These are phyloP conservation scores for Eruca vesicaria DNA, from an alignment of 441 rosid species.

Conservation along the genomic window DNA sequence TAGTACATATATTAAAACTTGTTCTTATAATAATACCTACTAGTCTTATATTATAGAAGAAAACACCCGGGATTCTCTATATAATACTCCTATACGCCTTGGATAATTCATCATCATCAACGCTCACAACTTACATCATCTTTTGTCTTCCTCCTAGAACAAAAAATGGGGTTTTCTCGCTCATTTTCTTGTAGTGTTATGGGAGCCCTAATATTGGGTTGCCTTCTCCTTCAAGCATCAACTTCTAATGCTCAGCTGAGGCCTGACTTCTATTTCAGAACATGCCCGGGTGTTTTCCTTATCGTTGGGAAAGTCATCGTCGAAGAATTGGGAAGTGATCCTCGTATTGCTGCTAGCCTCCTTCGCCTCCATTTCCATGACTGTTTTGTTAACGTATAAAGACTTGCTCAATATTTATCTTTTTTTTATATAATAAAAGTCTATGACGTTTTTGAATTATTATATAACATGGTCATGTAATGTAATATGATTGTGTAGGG, in stretches of 20 bases:
- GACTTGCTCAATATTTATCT: background rate
- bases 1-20: background rate
- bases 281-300: constrained; percentile 42
- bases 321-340: constrained; percentile 38
- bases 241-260: constrained; percentile 42
- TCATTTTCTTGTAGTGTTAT: constrained; percentile 20
- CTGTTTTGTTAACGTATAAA: constrained; percentile 62
- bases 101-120: background rate
- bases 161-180: constrained; percentile 11
- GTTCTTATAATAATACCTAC: background rate
- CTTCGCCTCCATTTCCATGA: constrained; percentile 75
- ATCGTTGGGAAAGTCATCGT: constrained; percentile 38
- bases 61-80: constrained; percentile 24
- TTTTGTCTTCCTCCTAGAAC: background rate
- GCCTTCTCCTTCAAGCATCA: constrained; percentile 38
- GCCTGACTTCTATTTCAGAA: constrained; percentile 43
- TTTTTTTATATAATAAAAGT: background rate
- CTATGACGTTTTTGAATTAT: background rate
- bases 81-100: constrained; percentile 1
- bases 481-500: constrained; percentile 41
- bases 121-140: background rate
- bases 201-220: constrained; percentile 24
- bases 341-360: constrained; percentile 58
- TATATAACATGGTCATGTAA: background rate
- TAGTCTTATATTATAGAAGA: constrained; percentile 4